These are phyloP conservation scores for Candida loeiensis DNA, from an alignment of 805 yeast species.

Conservation along the genomic window DNA sequence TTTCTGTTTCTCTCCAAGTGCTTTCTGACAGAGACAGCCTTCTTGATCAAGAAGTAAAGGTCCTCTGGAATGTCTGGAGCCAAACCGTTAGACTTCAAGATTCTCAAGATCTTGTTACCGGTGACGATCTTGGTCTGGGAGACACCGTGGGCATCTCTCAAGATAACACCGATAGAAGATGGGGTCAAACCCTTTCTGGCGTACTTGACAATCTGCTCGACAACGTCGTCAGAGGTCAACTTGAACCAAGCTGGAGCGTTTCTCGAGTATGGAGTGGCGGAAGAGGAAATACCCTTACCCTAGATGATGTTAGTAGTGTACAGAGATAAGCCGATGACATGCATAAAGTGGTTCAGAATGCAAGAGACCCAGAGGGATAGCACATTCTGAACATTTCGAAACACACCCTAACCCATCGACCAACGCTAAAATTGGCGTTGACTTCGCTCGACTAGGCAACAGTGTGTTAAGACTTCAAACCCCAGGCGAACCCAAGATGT, in stretches of 20 bases:
- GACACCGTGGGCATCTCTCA: constrained; percentile 99
- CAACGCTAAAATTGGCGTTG: neutral
- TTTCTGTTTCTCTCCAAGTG: constrained; percentile 99
- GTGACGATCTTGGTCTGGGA: constrained; percentile 96
- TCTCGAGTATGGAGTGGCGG: constrained; percentile 99
- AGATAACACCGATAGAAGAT: constrained; percentile 98
- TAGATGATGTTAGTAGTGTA: constrained; percentile 19
- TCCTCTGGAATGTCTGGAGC: constrained; percentile 99
- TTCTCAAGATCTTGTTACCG: constrained; percentile 99
- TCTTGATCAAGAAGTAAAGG: constrained; percentile 97
- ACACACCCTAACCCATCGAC: too few species aligned
- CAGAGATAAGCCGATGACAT: too few species aligned
- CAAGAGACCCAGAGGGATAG: neutral
- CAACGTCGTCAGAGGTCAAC: constrained; percentile 89
- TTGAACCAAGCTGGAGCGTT: constrained; percentile 99
- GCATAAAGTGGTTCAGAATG: too few species aligned
- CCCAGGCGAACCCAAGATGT: neutral
- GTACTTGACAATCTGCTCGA: constrained; percentile 98
- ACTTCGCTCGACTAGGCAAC: neutral
- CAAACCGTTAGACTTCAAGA: constrained; percentile 98
- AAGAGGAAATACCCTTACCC: constrained; percentile 99
- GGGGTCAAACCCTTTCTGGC: constrained; percentile 99
- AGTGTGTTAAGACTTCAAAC: too few species aligned
- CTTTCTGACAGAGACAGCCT: constrained; percentile 99
- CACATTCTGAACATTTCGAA: neutral